Evolutionary conservation across 352 stramenopile genomes (phyloP).

Genomic region (Globisporangium polare): DNA sequence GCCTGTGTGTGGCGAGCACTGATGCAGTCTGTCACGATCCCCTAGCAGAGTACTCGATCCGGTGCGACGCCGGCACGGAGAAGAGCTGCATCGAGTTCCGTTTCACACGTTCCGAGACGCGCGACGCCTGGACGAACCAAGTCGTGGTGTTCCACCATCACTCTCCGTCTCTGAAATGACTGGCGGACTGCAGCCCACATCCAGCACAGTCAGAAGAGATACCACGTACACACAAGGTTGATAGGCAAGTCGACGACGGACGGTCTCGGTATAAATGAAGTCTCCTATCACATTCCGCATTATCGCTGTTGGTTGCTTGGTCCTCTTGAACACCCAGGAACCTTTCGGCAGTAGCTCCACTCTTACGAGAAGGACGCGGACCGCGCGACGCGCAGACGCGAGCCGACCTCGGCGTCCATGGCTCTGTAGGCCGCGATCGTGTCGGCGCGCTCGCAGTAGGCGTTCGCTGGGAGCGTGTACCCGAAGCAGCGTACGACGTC

Average conservation of each 20-base stretch:
- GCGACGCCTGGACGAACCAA: neutral
- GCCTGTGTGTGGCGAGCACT: neutral
- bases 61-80: neutral
- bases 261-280: neutral
- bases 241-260: neutral
- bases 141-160: neutral
- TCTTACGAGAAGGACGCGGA: constrained; percentile 45
- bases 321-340: neutral
- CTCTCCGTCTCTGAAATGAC: neutral
- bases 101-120: neutral
- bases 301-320: neutral
- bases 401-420: constrained; percentile 73
- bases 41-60: neutral
- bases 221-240: neutral
- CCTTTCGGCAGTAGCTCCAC: neutral
- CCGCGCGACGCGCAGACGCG: constrained; percentile 57
- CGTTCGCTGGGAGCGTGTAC: constrained; percentile 67
- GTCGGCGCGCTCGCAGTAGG: constrained; percentile 77
- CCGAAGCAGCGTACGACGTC: constrained; percentile 75
- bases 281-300: neutral
- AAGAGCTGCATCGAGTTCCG: neutral
- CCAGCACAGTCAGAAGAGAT: neutral
- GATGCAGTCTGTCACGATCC: neutral
- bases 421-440: constrained; percentile 67
- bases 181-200: neutral